phyloP scores from a whole-genome alignment of 2,329 filamentous ascomycete genomes.

The Nannizziopsis arthrosporioides region DNA sequence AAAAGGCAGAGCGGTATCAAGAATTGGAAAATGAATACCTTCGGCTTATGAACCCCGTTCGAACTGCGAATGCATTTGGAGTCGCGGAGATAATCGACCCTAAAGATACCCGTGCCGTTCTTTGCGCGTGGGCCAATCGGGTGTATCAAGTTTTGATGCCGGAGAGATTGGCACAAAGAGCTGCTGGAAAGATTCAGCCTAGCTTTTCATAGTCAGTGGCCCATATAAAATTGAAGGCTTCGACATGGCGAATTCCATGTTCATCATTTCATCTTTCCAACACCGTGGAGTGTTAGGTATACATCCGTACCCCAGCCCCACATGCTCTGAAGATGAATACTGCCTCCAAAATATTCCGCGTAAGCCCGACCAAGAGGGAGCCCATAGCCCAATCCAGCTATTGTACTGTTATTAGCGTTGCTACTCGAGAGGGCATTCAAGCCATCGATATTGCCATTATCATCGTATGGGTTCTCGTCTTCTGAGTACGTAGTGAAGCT shows the following conservation, averaged over 20 bases:
- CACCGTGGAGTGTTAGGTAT: constrained; percentile 50
- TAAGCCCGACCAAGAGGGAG: constrained; percentile 83
- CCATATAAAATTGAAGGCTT: not conserved
- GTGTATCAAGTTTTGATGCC: constrained; percentile 45
- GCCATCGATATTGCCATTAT: constrained; percentile 51
- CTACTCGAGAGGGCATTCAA: constrained; percentile 63
- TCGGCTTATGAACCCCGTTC: constrained; percentile 52
- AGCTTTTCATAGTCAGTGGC: constrained; percentile 24
- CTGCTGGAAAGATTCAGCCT: constrained; percentile 34
- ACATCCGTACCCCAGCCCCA: constrained; percentile 80
- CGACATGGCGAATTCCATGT: not conserved
- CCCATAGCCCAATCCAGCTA: constrained; percentile 88
- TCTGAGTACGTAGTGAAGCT: constrained; percentile 91
- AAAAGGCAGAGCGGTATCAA: constrained; percentile 42
- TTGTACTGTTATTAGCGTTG: constrained; percentile 63
- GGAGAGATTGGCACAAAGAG: constrained; percentile 36
- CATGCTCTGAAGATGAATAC: constrained; percentile 86
- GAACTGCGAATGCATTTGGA: constrained; percentile 52
- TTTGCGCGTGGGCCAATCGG: constrained; percentile 45
- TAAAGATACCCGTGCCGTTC: constrained; percentile 45
- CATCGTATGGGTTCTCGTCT: constrained; percentile 39
- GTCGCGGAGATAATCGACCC: constrained; percentile 56
- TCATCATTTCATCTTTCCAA: constrained; percentile 40
- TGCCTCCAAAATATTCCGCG: constrained; percentile 95
- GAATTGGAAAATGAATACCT: constrained; percentile 50